Base-by-base conservation (phyloP, 2,329 filamentous ascomycete genomes). In the Camptophora hylomeconis region DNA sequence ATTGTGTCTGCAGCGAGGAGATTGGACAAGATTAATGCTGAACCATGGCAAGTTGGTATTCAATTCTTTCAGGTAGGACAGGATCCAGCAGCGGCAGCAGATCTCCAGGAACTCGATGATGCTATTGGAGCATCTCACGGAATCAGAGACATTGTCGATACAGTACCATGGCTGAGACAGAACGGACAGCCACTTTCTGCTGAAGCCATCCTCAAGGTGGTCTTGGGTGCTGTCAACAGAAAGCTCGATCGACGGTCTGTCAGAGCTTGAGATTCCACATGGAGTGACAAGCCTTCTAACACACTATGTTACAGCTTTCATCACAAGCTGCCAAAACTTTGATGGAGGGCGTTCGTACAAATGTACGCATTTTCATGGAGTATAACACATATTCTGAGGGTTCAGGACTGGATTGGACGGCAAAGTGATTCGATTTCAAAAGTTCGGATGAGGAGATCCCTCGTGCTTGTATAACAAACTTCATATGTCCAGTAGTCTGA, bases 41-140 rank as follows among this genome's bases (percentile, higher is more conserved):
- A 77, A 3, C 66, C 75, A 1, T 80, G 80, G 63, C 89, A 95
- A 58, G 63, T 94, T 6, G 87, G 87, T 18, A 72, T 95, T 32
- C 87, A 95, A 52, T 95, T 95, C 60, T 92, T 95, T 62, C 87
- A 94, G 56, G 80, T 95, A 24, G 87, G 89, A 32, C 65, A 69
- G 27, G 81, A 92, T 42, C 48, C 57, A 1, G 59, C 54, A 1
- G 87, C 86, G 0, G 62, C 65, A 2, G 54, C 63, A 40, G 72
- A 77, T 31, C 61, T 95, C 20, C 59, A 68, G 42, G 64, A 75
- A 25, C 63, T 95, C 5, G 87, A 95, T 48, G 80, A 94, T 50
- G 67, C 68, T 3, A 56, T 89, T 19, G 59, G 55, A 2, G 61
- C 67, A 22, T 46, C 69, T n/a, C 58, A 62, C 15, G 58, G 64